Evolutionary conservation across 2,329 filamentous ascomycete species (phyloP), one percentile per base, ranked within the genome.

Genomic region (Phoma sp.): DNA sequence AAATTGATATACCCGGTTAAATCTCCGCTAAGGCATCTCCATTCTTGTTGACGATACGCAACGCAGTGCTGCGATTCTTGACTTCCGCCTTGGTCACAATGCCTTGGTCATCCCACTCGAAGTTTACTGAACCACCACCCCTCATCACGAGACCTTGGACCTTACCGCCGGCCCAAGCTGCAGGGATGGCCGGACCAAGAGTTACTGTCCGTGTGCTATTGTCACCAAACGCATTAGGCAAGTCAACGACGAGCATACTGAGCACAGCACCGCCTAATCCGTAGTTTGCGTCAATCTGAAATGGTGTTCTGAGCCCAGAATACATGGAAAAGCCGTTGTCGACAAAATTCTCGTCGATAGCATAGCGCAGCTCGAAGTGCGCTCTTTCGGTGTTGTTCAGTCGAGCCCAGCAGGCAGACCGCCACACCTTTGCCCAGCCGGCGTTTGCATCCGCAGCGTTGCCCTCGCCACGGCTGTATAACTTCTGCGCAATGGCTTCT

Each of bases 201-300:
- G 81, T 73, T 6, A 82, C 77, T 0, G 64, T 76, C 42, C 74
- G 69, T 10, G 38, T 42, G 1, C 29, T 23, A 2, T 38, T 11
- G 2, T 59, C 63, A 0, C 52, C 62, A 7, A 69, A 57, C 0
- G 78, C 76, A 33, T 12, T 26, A 12, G 62, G 59, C 47, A 83
- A 45, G 65, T 84, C 80, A n/a, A 83, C 76, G 40, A 83, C 74
- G 33, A 84, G 64, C 81, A 84, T 81, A 52, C 76, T 74, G 47
- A 84, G 54, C 45, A 83, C 74, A 0, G 80, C 81, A 0, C 81
- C 83, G 2, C 81, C 83, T 45, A 84, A 82, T 4, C 83, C 83
- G 56, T 83, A 85, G 62, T 86, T 86, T 6, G 83, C 84, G 64
- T 86, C 83, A 51, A 85, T 84, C 71, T 86, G 83, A 58, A 85